Percentiles rank a stretch among this genome's conserved stretches.
These are phyloP conservation scores for Avena atlantica DNA, from an alignment of 176 grass and related monocot species.

Conservation along the genomic window DNA sequence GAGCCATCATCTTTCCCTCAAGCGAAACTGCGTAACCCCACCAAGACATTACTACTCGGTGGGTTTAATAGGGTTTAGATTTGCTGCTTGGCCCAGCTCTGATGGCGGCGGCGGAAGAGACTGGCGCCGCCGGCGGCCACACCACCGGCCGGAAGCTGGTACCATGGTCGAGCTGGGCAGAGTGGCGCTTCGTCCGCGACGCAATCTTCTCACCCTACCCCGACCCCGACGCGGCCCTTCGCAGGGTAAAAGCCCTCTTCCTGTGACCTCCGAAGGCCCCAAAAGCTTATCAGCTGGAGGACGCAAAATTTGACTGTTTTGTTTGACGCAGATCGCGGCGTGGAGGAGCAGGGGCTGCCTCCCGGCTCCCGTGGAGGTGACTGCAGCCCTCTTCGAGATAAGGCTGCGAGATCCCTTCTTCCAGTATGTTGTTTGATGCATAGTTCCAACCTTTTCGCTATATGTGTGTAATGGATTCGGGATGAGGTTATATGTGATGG, in stretches of 20 bases:
- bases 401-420: constrained; percentile 91
- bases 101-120: constrained; percentile 54
- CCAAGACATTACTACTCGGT: not conserved
- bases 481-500: constrained; percentile 3
- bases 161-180: constrained; percentile 89
- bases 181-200: constrained; percentile 80
- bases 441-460: not conserved
- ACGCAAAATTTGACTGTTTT: not conserved
- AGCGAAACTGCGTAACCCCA: not conserved
- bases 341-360: constrained; percentile 88
- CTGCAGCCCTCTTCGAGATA: constrained; percentile 77
- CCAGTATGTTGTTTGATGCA: constrained; percentile 40
- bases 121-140: constrained; percentile 35
- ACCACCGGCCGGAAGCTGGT: constrained; percentile 79
- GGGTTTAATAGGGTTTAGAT: constrained; percentile 52
- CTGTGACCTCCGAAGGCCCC: not conserved
- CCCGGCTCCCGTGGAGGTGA: constrained; percentile 76
- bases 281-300: not conserved
- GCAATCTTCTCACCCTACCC: constrained; percentile 76
- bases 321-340: constrained; percentile 62
- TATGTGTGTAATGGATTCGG: not conserved
- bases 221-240: constrained; percentile 53
- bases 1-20: not conserved
- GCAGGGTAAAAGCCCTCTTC: constrained; percentile 46
- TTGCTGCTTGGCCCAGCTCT: constrained; percentile 25